Percentiles rank a stretch among this genome's conserved stretches.
phyloP scores from a whole-genome alignment of 192 early-diverging fungal genomes.

The Cladochytrium replicatum region DNA sequence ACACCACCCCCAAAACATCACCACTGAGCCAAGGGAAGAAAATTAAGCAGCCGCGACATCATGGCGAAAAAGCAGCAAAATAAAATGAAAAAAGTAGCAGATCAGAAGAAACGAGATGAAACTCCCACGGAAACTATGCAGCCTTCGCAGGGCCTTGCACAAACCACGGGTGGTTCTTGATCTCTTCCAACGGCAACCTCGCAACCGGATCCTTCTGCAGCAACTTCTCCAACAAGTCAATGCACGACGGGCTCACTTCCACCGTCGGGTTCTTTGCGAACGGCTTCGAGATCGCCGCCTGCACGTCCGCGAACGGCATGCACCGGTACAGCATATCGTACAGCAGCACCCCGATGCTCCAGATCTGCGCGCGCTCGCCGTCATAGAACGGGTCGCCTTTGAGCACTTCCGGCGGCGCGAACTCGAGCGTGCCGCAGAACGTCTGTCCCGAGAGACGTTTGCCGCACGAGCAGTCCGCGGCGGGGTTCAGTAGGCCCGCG shows the following conservation, averaged over 20 bases:
- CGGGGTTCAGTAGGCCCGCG: not conserved
- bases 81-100: too few species aligned
- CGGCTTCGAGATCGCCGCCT: not conserved
- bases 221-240: conserved; percentile 46
- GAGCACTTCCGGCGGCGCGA: conserved; percentile 60
- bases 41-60: too few species aligned
- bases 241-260: conserved; percentile 23
- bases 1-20: too few species aligned
- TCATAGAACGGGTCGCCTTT: conserved; percentile 31
- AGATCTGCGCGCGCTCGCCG: conserved; percentile 47
- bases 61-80: too few species aligned
- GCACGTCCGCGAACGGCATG: not conserved
- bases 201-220: conserved; percentile 37
- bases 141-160: too few species aligned
- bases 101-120: too few species aligned
- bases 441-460: not conserved
- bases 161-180: too few species aligned
- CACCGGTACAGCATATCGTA: conserved; percentile 20
- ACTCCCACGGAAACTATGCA: too few species aligned
- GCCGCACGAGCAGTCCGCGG: not conserved
- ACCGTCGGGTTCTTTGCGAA: not conserved
- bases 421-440: conserved; percentile 57
- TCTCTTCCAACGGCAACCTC: conserved; percentile 44
- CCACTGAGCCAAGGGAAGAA: too few species aligned
- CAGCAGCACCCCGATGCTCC: conserved; percentile 60